Evolutionary conservation across 371 early-diverging fungal species (phyloP), one percentile per base, ranked within the genome.

Genomic region (Mucor racemosus): DNA sequence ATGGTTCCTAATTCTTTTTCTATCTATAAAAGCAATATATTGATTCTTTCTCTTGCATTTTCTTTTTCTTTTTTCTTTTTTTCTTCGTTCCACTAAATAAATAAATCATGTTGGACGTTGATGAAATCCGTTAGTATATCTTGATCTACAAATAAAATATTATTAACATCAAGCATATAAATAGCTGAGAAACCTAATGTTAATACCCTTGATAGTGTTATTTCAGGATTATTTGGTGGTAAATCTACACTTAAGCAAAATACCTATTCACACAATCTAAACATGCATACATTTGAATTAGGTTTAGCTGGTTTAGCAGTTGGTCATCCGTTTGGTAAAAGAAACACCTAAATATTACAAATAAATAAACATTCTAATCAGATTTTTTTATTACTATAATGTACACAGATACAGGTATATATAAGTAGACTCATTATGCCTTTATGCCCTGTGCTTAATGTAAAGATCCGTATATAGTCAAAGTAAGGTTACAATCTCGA

Each of bases 301-400:
- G 88, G 89, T 59, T 74, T 88, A 44, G 85, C 89, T 31, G 89
- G 89, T 35, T 68, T 89, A 39, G 81, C 84, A 56, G 87, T 86
- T 14, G 89, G 89, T 31, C 89, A 89, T 71, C 89, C 89, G 58
- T 88, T 87, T 79, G 89, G 86, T 87, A 83, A 42, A 39, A 64
- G 33, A 19, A 42, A 15, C 61, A 31, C 4, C 41, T 35, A 21
- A 21, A 50, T 36, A 26, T 26, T 42, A 38, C 33, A 41, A 19
- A 14, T n/a, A 7, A 11, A 2, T 38, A 40, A 36, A 38, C 38
- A 38, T 54, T 66, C 57, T 56, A 62, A 68, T 39, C 17, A 35
- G 3, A 38, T 38, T 38, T 11, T 11, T 38, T 38, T 62, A 26
- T 64, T 40, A 33, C 33, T 53, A 31, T 5, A 31, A 21, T n/a